A percentile compares a stretch with the other conserved stretches of the same genome.
Evolutionary conservation across 2,329 filamentous ascomycete species (phyloP).

Genomic region (Aspergillus nomiae): DNA sequence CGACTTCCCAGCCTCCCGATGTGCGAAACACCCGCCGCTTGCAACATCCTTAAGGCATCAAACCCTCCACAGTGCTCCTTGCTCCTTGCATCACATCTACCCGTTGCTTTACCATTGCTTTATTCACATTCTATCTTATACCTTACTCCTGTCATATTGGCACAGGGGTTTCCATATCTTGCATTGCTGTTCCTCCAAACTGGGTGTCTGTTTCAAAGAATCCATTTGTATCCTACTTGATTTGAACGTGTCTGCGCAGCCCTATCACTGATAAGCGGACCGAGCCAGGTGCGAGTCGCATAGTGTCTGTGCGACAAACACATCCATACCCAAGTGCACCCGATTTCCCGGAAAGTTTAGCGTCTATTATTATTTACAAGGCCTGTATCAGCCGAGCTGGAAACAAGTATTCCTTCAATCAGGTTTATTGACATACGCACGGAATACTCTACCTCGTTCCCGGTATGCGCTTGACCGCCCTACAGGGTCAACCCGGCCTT

Average conservation of each 20-base stretch:
- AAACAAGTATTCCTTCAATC: neutral
- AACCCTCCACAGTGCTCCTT: slow-evolving; percentile 21
- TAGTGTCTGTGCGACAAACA: neutral
- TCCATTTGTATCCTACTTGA: neutral
- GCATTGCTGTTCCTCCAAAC: slow-evolving; percentile 1
- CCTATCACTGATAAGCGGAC: slow-evolving; percentile 30
- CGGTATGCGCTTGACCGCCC: slow-evolving; percentile 30
- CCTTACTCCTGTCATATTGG: slow-evolving; percentile 18
- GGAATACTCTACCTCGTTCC: slow-evolving; percentile 11
- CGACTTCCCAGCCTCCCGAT: slow-evolving; percentile 27
- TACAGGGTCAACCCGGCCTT: slow-evolving; percentile 9
- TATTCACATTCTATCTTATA: slow-evolving; percentile 11
- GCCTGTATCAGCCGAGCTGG: neutral
- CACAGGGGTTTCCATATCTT: slow-evolving; percentile 6
- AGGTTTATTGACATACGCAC: neutral
- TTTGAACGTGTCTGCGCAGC: slow-evolving; percentile 21
- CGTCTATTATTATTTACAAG: neutral
- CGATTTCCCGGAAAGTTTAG: neutral
- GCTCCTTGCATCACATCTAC: slow-evolving; percentile 18
- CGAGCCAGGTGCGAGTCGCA: slow-evolving; percentile 6
- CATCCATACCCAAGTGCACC: neutral
- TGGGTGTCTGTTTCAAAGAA: neutral
- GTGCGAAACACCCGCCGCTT: slow-evolving; percentile 21
- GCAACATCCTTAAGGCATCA: slow-evolving; percentile 31
- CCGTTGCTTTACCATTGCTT: slow-evolving; percentile 2